Evolutionary conservation across 2,329 filamentous ascomycete genomes (phyloP).

Genomic region (Cladosporium phlei): DNA sequence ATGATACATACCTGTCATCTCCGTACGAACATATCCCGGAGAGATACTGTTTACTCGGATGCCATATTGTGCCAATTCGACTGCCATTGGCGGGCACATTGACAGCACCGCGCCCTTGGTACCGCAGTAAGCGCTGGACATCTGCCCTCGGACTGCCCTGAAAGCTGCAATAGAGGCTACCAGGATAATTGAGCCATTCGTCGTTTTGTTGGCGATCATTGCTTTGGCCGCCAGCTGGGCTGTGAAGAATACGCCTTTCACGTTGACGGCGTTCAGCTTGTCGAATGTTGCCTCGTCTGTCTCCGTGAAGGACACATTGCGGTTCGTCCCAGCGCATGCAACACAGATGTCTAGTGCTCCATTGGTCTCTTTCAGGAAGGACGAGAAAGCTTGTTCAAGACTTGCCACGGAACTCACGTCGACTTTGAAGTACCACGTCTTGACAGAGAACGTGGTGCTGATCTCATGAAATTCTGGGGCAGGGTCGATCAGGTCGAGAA

Average conservation of each 20-base stretch:
- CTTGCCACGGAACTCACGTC: slow-evolving; percentile 35
- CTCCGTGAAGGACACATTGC: slow-evolving; percentile 42
- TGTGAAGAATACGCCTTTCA: slow-evolving; percentile 42
- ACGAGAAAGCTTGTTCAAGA: slow-evolving; percentile 30
- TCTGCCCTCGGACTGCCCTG: slow-evolving; percentile 48
- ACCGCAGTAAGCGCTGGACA: slow-evolving; percentile 38
- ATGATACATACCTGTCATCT: slow-evolving; percentile 34
- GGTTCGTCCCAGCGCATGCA: slow-evolving; percentile 44
- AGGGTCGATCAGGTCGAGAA: slow-evolving; percentile 53
- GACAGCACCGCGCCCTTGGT: slow-evolving; percentile 41
- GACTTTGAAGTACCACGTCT: slow-evolving; percentile 33
- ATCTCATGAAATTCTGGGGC: slow-evolving; percentile 16
- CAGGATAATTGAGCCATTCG: slow-evolving; percentile 49
- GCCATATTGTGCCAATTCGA: slow-evolving; percentile 32
- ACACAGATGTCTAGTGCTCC: slow-evolving; percentile 42
- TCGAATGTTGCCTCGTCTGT: slow-evolving; percentile 41
- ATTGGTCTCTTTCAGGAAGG: slow-evolving; percentile 34
- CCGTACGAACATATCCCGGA: slow-evolving; percentile 32
- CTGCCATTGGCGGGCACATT: slow-evolving; percentile 38
- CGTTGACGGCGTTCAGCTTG: slow-evolving; percentile 41
- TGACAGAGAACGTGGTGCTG: slow-evolving; percentile 57
- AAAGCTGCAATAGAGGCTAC: slow-evolving; percentile 52
- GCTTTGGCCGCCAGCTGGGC: slow-evolving; percentile 47
- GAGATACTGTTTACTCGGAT: slow-evolving; percentile 32
- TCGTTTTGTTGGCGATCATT: slow-evolving; percentile 50